These are phyloP conservation scores for Sporothrix brasiliensis DNA, from an alignment of 2,329 filamentous ascomycete genomes.

Conservation along the genomic window DNA sequence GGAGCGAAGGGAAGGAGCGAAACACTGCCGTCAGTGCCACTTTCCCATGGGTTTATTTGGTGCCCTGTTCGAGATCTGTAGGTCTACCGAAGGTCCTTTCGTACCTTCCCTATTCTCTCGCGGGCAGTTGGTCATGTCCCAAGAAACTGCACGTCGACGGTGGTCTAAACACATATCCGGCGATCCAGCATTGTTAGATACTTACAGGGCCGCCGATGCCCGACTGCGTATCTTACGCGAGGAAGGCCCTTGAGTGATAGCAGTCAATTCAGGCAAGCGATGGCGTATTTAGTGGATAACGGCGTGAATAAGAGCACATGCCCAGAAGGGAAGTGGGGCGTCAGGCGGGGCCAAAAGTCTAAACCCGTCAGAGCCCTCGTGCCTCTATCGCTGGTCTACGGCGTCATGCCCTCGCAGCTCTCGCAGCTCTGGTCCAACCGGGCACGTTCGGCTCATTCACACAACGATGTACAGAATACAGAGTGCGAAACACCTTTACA, in stretches of 20 bases:
- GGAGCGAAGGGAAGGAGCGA: constrained; percentile 13
- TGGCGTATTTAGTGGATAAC: constrained; percentile 21
- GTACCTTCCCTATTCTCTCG: constrained; percentile 7
- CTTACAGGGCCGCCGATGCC: constrained; percentile 1
- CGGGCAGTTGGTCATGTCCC: not conserved
- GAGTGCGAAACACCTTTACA: not conserved
- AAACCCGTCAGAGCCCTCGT: constrained; percentile 11
- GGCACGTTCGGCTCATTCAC: not conserved
- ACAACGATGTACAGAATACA: not conserved
- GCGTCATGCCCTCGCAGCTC: not conserved
- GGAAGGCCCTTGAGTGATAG: constrained; percentile 20
- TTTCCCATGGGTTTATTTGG: not conserved
- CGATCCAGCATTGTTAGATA: constrained; percentile 9
- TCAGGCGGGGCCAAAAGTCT: not conserved
- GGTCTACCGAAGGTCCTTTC: constrained; percentile 12
- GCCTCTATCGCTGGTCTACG: not conserved
- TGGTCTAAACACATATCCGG: not conserved
- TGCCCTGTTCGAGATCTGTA: not conserved
- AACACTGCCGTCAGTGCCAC: constrained; percentile 5
- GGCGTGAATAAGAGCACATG: constrained; percentile 7
- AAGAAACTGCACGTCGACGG: not conserved
- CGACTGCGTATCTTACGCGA: constrained; percentile 3
- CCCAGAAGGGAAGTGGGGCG: constrained; percentile 21
- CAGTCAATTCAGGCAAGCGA: constrained; percentile 22
- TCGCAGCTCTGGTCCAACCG: not conserved